A percentile compares a stretch with the other conserved stretches of the same genome.
These are phyloP conservation scores for Sugiyamaella novakii DNA, from an alignment of 1,139 yeast genomes.

Conservation along the genomic window DNA sequence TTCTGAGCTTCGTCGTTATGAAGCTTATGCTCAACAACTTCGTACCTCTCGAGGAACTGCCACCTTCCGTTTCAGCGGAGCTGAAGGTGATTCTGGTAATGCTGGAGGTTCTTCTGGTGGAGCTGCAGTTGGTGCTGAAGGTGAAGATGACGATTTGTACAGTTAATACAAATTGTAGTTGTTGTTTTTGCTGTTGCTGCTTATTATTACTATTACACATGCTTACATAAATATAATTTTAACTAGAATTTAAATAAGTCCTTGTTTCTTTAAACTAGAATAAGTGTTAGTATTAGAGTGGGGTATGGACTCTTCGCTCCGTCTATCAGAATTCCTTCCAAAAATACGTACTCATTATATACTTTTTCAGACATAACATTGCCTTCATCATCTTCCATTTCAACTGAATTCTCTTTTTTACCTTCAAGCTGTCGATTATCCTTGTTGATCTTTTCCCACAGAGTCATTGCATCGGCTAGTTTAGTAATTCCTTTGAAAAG, in stretches of 20 bases:
- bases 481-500: conserved; percentile 65
- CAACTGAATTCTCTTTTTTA: conserved; percentile 60
- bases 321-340: no score
- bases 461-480: conserved; percentile 63
- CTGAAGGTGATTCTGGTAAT: conserved; percentile 36
- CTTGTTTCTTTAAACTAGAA: conserved; percentile 68
- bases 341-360: conserved; percentile 57
- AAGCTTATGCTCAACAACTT: conserved; percentile 96
- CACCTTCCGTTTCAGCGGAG: conserved; percentile 46
- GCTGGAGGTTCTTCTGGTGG: conserved; percentile 41
- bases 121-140: conserved; percentile 68
- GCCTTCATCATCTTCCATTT: conserved; percentile 90
- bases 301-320: background rate
- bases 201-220: conserved; percentile 1
- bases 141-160: conserved; percentile 94
- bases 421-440: conserved; percentile 47
- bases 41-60: conserved; percentile 89
- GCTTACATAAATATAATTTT: conserved; percentile 14
- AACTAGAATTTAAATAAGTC: conserved; percentile 48
- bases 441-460: conserved; percentile 55
- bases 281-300: conserved; percentile 8
- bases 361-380: conserved; percentile 86
- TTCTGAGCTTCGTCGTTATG: conserved; percentile 97
- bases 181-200: background rate
- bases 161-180: conserved; percentile 48